These are phyloP conservation scores for Solanum tarijense DNA, from an alignment of 257 asterid genomes.

Conservation along the genomic window DNA sequence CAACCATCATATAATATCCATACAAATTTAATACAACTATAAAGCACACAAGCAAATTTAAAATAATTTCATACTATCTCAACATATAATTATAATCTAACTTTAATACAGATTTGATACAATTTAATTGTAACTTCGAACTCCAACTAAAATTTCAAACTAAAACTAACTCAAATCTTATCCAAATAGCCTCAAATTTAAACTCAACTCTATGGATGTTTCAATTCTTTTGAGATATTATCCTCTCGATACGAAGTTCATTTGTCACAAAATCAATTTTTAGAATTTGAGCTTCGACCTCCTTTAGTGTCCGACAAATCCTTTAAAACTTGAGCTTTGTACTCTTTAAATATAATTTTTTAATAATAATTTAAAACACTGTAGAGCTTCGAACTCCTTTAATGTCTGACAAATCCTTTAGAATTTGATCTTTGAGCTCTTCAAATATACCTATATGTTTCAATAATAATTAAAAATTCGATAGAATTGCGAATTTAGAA, in stretches of 20 bases:
- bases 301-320: background rate
- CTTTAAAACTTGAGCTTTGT: background rate
- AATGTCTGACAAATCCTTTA: too few relatives aligned
- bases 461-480: too few relatives aligned
- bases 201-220: background rate
- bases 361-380: too few relatives aligned
- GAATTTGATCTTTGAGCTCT: too few relatives aligned
- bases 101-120: background rate
- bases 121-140: background rate
- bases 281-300: background rate
- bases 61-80: background rate
- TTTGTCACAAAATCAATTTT: background rate
- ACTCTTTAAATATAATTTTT: background rate
- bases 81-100: background rate
- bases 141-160: background rate
- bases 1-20: too few relatives aligned
- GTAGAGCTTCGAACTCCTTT: too few relatives aligned
- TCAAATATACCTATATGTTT: too few relatives aligned
- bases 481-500: too few relatives aligned
- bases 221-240: background rate
- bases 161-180: background rate
- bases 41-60: background rate
- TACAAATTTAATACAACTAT: too few relatives aligned
- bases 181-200: background rate
- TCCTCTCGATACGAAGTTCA: background rate